Percentiles rank a stretch among this genome's conserved stretches.
These are phyloP conservation scores for Sanghuangporus baumii DNA, from an alignment of 1,284 basidiomycete species.

Conservation along the genomic window DNA sequence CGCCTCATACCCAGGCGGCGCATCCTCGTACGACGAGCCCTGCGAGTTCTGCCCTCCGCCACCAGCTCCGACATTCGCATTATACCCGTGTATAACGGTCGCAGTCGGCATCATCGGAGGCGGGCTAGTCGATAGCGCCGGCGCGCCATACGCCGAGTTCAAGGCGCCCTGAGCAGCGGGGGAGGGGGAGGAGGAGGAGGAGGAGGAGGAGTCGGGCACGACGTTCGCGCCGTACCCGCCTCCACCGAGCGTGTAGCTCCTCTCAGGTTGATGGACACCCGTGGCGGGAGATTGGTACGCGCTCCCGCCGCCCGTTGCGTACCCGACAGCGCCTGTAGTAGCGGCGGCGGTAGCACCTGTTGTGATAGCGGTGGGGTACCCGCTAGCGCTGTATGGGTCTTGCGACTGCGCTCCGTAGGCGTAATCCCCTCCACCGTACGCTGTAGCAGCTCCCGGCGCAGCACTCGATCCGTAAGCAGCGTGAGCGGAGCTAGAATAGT, in stretches of 20 bases:
- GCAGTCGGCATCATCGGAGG: slow-evolving; percentile 20
- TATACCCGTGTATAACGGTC: not conserved
- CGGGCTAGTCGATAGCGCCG: not conserved
- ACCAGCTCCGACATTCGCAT: not conserved
- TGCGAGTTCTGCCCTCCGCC: slow-evolving; percentile 25
- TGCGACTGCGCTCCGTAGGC: not conserved
- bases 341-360: not conserved
- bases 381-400: not conserved
- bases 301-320: not conserved
- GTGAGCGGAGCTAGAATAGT: not conserved
- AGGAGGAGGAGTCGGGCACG: slow-evolving; percentile 29
- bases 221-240: slow-evolving; percentile 47
- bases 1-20: slow-evolving; percentile 59
- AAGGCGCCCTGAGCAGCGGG: not conserved
- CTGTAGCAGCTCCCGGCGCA: not conserved
- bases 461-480: too few relatives aligned
- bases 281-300: not conserved
- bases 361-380: not conserved
- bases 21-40: slow-evolving; percentile 38
- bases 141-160: not conserved
- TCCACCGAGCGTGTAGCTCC: slow-evolving; percentile 52
- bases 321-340: not conserved
- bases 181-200: not conserved
- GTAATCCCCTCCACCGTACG: not conserved
- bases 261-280: slow-evolving; percentile 28